phyloP scores from a whole-genome alignment of 2,329 filamentous ascomycete species.

The Gnomoniopsis smithogilvyi region DNA sequence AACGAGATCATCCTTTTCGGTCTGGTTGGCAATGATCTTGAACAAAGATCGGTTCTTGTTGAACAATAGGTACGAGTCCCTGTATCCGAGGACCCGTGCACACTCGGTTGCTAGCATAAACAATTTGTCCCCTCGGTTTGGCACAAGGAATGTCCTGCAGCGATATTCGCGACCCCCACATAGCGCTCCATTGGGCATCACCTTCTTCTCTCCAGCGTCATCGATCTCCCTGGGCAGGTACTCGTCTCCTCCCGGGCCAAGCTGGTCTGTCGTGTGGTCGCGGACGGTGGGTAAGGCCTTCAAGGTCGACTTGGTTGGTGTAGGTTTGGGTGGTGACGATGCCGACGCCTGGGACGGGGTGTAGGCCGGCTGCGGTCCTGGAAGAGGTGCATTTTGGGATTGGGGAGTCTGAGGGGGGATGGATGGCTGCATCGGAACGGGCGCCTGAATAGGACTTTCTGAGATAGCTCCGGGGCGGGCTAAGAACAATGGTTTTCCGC shows the following conservation, averaged over 20 bases:
- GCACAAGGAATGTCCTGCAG: constrained; percentile 90
- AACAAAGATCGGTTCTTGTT: constrained; percentile 96
- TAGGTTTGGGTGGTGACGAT: constrained; percentile 68
- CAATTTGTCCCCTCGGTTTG: constrained; percentile 84
- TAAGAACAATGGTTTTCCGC: constrained; percentile 61
- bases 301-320: constrained; percentile 77
- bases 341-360: constrained; percentile 47
- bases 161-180: constrained; percentile 83
- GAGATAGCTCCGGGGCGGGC: constrained; percentile 47
- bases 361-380: constrained; percentile 30
- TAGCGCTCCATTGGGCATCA: constrained; percentile 76
- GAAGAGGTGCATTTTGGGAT: constrained; percentile 21
- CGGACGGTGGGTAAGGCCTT: constrained; percentile 94
- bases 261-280: constrained; percentile 95
- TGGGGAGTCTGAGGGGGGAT: constrained; percentile 26
- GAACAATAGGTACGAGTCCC: constrained; percentile 97
- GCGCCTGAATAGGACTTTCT: constrained; percentile 55
- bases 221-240: constrained; percentile 93
- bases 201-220: constrained; percentile 91
- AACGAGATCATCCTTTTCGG: constrained; percentile 95
- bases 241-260: constrained; percentile 85
- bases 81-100: constrained; percentile 86
- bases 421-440: constrained; percentile 40
- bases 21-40: constrained; percentile 96
- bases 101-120: constrained; percentile 99